Evolutionary conservation across 1,139 yeast species (phyloP).

Genomic region (Debaryomyces sp.): DNA sequence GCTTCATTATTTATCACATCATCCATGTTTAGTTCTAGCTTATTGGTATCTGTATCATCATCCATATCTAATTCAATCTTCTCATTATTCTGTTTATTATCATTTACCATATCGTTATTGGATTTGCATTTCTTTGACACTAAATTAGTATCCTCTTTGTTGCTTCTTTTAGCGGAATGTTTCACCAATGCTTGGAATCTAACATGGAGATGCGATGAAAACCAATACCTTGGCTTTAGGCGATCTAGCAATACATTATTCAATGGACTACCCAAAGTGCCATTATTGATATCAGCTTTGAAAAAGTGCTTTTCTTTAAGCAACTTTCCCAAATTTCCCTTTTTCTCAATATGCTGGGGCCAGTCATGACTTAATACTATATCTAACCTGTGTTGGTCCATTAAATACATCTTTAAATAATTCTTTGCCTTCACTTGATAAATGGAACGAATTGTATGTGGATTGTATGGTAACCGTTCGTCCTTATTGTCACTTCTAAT

Average conservation of each 20-base stretch:
- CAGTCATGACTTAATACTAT: constrained; percentile 85
- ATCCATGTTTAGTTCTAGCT: constrained; percentile 27
- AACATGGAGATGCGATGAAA: constrained; percentile 88
- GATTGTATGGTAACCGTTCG: constrained; percentile 54
- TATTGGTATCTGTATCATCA: constrained; percentile 17
- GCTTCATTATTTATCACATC: constrained; percentile 8
- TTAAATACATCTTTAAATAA: constrained; percentile 54
- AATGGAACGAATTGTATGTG: constrained; percentile 51
- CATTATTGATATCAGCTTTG: constrained; percentile 58
- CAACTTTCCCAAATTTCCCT: constrained; percentile 58
- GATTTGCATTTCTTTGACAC: constrained; percentile 1
- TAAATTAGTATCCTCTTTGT: background rate
- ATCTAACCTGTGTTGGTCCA: constrained; percentile 37
- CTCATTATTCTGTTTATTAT: constrained; percentile 13
- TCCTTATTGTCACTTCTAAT: constrained; percentile 21
- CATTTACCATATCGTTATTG: background rate
- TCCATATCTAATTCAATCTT: constrained; percentile 30
- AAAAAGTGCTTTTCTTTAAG: constrained; percentile 69
- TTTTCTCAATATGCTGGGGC: constrained; percentile 79
- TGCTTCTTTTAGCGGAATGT: constrained; percentile 10
- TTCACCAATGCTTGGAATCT: constrained; percentile 57
- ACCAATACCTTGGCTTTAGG: constrained; percentile 75
- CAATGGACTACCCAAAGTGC: constrained; percentile 77
- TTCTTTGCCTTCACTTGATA: constrained; percentile 79
- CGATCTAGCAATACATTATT: constrained; percentile 54